phyloP scores from a whole-genome alignment of 2,329 filamentous ascomycete species.

The Aspergillus pseudonomiae region DNA sequence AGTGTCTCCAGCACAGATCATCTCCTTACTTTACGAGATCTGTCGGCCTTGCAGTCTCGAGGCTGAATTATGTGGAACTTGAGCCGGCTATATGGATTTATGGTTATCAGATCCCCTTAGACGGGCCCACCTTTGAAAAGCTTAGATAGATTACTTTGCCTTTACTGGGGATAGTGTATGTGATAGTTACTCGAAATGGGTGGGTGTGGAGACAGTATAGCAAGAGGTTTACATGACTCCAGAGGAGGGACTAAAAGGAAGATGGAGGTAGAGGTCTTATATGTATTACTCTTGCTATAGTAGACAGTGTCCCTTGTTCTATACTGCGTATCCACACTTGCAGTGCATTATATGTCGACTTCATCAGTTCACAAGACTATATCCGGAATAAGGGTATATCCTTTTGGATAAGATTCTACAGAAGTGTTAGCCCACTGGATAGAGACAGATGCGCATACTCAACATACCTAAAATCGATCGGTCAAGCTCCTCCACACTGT shows the following conservation, averaged over 20 bases:
- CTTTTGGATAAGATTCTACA: constrained; percentile 48
- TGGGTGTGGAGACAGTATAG: no score
- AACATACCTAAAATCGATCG: constrained; percentile 38
- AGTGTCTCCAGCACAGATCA: no score
- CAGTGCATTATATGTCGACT: neutral
- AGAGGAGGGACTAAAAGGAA: no score
- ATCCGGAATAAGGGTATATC: constrained; percentile 42
- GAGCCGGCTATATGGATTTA: neutral
- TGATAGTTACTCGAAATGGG: no score
- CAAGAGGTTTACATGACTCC: no score
- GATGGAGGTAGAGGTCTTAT: no score
- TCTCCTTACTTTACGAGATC: no score
- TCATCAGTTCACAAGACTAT: constrained; percentile 25
- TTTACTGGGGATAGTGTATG: no score
- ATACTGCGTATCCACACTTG: neutral
- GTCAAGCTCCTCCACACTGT: constrained; percentile 56
- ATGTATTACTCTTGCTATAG: no score
- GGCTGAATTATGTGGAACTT: neutral
- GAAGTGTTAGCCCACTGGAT: neutral
- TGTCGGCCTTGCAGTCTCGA: neutral
- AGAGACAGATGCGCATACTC: neutral
- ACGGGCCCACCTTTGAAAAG: neutral
- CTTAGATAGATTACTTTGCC: no score
- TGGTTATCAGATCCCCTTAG: neutral
- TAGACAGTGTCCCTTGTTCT: no score